Evolutionary conservation across 2,329 filamentous ascomycete species (phyloP).

Genomic region (Xylariomycetidae sp.): DNA sequence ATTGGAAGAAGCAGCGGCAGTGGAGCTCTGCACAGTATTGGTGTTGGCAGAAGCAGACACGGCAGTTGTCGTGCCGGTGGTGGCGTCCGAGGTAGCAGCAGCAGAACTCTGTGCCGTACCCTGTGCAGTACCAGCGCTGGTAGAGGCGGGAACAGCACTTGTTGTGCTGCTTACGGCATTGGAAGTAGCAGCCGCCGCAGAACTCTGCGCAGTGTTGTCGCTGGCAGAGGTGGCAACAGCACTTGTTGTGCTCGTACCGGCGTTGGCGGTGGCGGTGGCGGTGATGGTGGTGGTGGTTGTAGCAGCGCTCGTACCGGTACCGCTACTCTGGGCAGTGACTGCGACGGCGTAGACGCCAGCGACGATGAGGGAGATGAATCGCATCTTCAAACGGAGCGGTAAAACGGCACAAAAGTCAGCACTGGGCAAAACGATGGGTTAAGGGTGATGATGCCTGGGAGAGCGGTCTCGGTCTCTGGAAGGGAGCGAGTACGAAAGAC

Average conservation of each 20-base stretch:
- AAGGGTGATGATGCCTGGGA: not conserved
- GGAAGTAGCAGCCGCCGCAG: not conserved
- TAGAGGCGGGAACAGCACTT: not conserved
- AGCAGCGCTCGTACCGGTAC: conserved; percentile 1
- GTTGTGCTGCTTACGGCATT: not conserved
- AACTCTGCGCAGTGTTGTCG: not conserved
- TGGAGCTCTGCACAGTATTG: too few species aligned
- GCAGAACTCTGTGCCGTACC: too few species aligned
- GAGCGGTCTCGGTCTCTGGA: not conserved
- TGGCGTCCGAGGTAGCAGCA: too few species aligned
- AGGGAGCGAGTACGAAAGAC: too few species aligned
- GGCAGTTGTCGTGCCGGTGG: too few species aligned
- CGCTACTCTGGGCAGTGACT: conserved; percentile 40
- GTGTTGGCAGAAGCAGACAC: too few species aligned
- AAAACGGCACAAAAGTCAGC: too few species aligned
- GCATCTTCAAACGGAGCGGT: too few species aligned
- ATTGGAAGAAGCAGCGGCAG: too few species aligned
- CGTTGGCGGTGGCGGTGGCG: conserved; percentile 5
- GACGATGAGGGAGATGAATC: conserved; percentile 47
- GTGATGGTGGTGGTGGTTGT: conserved; percentile 11
- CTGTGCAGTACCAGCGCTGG: too few species aligned
- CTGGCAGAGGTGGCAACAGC: too few species aligned
- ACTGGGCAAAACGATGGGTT: too few species aligned
- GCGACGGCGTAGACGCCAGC: conserved; percentile 45
- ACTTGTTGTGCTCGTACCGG: not conserved